phyloP scores from a whole-genome alignment of 345 rosid genomes.

The Mallotus nudiflorus region DNA sequence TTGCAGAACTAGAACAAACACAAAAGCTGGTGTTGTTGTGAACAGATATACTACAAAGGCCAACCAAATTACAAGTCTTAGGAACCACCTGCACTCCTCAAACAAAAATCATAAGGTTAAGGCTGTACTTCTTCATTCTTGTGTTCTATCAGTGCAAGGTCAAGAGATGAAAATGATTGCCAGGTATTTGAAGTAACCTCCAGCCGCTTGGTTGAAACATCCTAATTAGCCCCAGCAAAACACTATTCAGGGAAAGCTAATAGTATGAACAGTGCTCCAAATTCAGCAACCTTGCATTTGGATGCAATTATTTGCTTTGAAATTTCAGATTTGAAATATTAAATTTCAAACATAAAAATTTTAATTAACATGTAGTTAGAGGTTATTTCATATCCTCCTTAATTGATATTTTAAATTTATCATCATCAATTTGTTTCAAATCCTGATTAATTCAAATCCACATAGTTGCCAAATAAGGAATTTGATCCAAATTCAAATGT shows the following conservation, averaged over 20 bases:
- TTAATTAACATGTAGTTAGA: too few species aligned
- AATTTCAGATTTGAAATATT: too few species aligned
- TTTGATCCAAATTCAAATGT: not conserved
- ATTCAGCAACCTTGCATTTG: too few species aligned
- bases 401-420: too few species aligned
- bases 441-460: too few species aligned
- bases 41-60: not conserved
- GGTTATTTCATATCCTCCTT: too few species aligned
- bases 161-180: slow-evolving; percentile 42
- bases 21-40: not conserved
- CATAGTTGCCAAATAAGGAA: too few species aligned
- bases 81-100: slow-evolving; percentile 2
- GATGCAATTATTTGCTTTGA: too few species aligned
- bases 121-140: slow-evolving; percentile 44
- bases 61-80: not conserved
- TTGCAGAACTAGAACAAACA: not conserved
- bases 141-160: slow-evolving; percentile 51
- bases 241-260: slow-evolving; percentile 2
- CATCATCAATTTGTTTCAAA: too few species aligned
- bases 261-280: slow-evolving; percentile 5
- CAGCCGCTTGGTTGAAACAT: slow-evolving; percentile 38
- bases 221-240: slow-evolving; percentile 44
- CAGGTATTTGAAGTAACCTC: slow-evolving; percentile 45
- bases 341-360: too few species aligned
- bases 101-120: slow-evolving; percentile 16